Base-by-base conservation (phyloP, 352 stramenopile species). In the Globisporangium canariense region DNA sequence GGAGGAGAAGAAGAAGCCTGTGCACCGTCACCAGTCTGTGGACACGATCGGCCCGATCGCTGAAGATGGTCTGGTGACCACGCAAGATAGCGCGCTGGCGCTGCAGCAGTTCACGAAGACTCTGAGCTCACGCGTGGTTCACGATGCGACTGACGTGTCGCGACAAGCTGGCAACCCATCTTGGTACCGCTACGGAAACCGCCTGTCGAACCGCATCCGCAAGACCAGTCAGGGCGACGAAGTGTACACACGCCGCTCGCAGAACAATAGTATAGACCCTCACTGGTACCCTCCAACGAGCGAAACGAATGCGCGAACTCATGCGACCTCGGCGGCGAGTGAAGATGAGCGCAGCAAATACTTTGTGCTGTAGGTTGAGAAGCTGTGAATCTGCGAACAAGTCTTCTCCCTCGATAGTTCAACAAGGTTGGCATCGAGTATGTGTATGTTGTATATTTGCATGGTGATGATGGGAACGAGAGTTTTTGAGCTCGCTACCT, bases 81-180 rank as follows among this genome's bases (percentile, higher is more conserved):
- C 78, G 62, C 76, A 83, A 11, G 81, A 90, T 65, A 92, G 83
- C 64, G 73, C 70, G 46, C 63, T 91, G 61, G 85, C 85, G 40
- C 64, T 93, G 70, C 85, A 93, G 75, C 85, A 93, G 73, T 93
- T 93, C 64, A 93, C 85, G 25, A 90, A 91, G 74, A 89, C 60
- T 41, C 54, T 93, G 51, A 93, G 81, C 68, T 88, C 82, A 16
- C 85, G 85, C 47, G 83, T 91, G 18, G 80, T 81, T 5, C 78
- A 91, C 62, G 81, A 91, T 34, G 68, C 46, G 53, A 59, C 74
- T 6, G 81, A 91, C 16, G 66, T 59, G 3, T 65, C 59, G 2
- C 81, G 82, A 34, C 64, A 72, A 16, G 69, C 69, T 16, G 73
- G 74, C 32, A 78, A 77, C 6, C 78, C 80, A 28, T 86, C 77